Percentiles rank a stretch among this genome's conserved stretches.
Evolutionary conservation across 1,284 basidiomycete genomes (phyloP).

Genomic region (Porodaedalea pini): DNA sequence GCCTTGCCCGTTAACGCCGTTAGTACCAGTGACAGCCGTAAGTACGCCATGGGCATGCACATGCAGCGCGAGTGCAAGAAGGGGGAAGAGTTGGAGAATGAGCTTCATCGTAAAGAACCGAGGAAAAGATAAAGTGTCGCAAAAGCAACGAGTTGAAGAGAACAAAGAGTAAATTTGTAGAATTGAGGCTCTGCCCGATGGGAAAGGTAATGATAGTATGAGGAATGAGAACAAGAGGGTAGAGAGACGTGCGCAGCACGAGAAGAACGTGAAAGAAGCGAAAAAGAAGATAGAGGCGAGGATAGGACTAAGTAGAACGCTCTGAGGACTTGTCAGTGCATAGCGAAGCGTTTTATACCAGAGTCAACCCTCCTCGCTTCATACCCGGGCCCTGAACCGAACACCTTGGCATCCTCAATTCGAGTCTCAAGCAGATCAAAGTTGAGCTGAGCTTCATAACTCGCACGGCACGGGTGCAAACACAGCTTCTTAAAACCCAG

Average conservation of each 20-base stretch:
- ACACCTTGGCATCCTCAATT: background rate
- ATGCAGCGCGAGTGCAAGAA: constrained; percentile 11
- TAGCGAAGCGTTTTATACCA: background rate
- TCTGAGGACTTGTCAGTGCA: background rate
- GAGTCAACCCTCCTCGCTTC: background rate
- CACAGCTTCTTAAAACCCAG: background rate
- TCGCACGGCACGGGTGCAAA: constrained; percentile 1
- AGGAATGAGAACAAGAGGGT: too few relatives aligned
- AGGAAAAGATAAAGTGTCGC: background rate
- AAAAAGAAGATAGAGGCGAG: background rate
- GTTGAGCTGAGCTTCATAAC: background rate
- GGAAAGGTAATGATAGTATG: background rate
- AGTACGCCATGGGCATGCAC: constrained; percentile 23
- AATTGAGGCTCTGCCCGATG: constrained; percentile 1
- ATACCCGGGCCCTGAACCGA: background rate
- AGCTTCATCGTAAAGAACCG: background rate
- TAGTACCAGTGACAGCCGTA: constrained; percentile 23
- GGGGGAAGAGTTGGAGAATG: constrained; percentile 1
- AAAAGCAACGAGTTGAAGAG: background rate
- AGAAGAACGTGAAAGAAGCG: too few relatives aligned
- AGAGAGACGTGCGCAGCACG: constrained; percentile 17
- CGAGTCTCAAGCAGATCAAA: background rate
- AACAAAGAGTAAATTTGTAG: background rate
- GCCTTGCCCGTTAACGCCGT: constrained; percentile 24
- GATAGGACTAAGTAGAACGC: background rate